phyloP scores from a whole-genome alignment of 306 rosid genomes.

The Lathyrus aphaca region DNA sequence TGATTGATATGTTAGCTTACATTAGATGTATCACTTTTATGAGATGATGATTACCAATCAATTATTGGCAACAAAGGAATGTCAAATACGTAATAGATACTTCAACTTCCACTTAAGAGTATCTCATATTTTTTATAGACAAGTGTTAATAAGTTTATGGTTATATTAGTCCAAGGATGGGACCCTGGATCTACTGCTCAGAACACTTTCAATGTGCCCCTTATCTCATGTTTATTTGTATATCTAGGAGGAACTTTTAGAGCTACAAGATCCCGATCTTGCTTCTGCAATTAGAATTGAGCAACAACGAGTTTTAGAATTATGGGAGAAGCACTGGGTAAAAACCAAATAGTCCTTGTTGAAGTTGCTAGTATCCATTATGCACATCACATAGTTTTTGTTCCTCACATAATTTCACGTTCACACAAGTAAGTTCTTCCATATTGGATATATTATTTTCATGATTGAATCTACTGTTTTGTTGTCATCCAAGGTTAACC shows the following conservation, averaged over 20 bases:
- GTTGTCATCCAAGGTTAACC: too few species aligned
- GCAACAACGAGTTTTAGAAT: slow-evolving; percentile 66
- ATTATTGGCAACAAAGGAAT: neutral
- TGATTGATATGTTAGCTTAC: slow-evolving; percentile 7
- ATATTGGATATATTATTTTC: too few species aligned
- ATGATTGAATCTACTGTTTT: too few species aligned
- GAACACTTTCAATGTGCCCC: too few species aligned
- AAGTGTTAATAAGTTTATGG: too few species aligned
- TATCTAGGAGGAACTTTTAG: slow-evolving; percentile 80
- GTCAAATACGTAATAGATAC: slow-evolving; percentile 17
- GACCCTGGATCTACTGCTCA: too few species aligned
- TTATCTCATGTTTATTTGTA: slow-evolving; percentile 35
- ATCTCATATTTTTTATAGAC: slow-evolving; percentile 3
- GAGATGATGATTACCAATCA: neutral
- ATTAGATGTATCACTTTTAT: slow-evolving; percentile 9
- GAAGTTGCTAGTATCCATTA: slow-evolving; percentile 25
- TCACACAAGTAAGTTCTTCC: too few species aligned
- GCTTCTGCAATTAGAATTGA: slow-evolving; percentile 71
- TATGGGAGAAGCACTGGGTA: slow-evolving; percentile 96
- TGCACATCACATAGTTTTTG: slow-evolving; percentile 6
- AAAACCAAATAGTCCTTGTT: slow-evolving; percentile 32
- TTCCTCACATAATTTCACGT: too few species aligned
- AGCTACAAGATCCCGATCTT: slow-evolving; percentile 81
- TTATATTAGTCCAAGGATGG: too few species aligned
- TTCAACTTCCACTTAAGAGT: slow-evolving; percentile 25